phyloP scores from a whole-genome alignment of 2,329 filamentous ascomycete genomes.

The Cladosporium sp. region DNA sequence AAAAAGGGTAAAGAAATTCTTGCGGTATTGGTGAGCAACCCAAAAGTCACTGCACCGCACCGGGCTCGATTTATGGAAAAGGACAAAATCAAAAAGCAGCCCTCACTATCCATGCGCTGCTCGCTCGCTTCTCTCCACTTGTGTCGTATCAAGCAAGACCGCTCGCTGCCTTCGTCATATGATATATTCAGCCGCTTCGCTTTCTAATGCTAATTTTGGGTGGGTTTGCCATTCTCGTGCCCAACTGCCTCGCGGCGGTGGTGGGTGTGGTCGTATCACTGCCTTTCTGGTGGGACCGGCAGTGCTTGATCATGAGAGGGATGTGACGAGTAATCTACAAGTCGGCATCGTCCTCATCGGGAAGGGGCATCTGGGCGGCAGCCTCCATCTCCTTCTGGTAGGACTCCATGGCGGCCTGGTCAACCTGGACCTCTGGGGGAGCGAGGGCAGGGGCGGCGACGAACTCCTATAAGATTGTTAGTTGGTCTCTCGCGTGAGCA shows the following conservation, averaged over 20 bases:
- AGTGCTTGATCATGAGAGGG: constrained; percentile 10
- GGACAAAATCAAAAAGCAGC: constrained; percentile 21
- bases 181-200: constrained; percentile 22
- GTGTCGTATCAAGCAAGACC: constrained; percentile 16
- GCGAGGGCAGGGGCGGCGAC: constrained; percentile 93
- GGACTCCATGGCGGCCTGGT: constrained; percentile 76
- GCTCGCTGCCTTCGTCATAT: constrained; percentile 20
- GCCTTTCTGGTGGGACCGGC: neutral
- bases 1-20: constrained; percentile 19
- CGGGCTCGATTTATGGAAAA: constrained; percentile 16
- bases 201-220: constrained; percentile 23
- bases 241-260: constrained; percentile 11
- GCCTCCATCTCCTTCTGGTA: constrained; percentile 87
- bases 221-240: constrained; percentile 20
- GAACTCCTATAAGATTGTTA: constrained; percentile 70
- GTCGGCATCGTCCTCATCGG: constrained; percentile 85
- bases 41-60: constrained; percentile 7
- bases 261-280: constrained; percentile 12
- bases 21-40: constrained; percentile 6
- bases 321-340: constrained; percentile 42
- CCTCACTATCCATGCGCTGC: constrained; percentile 21
- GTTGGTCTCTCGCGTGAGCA: constrained; percentile 18
- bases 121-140: constrained; percentile 18
- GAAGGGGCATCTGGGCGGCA: constrained; percentile 81
- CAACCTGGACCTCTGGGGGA: constrained; percentile 87